phyloP scores from a whole-genome alignment of 176 grass and related monocot genomes.

The Aechmea fasciata region DNA sequence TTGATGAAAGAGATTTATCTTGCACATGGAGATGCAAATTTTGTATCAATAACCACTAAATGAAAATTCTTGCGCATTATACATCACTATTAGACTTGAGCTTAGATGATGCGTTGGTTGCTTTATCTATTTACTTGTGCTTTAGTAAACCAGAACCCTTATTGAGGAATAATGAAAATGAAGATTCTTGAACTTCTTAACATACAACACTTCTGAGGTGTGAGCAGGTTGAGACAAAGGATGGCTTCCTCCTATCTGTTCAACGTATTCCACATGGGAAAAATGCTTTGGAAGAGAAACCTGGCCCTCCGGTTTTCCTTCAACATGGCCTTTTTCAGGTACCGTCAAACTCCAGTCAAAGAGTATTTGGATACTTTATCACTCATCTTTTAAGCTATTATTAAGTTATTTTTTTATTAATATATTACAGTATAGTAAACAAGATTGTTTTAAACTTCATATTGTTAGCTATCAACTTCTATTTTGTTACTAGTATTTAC shows the following conservation, averaged over 20 bases:
- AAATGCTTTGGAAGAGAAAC: constrained; percentile 28
- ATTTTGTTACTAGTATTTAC: neutral
- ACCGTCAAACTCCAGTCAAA: constrained; percentile 7
- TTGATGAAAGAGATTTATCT: no score
- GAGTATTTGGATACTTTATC: neutral
- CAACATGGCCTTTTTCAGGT: constrained; percentile 98
- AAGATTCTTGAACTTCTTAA: neutral
- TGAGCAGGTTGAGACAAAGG: constrained; percentile 65
- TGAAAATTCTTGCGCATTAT: neutral
- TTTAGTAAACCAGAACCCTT: no score
- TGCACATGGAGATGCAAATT: neutral
- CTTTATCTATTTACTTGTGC: no score
- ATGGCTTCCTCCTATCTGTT: constrained; percentile 78
- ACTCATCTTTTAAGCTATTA: no score
- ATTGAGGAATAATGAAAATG: neutral
- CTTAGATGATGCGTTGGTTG: no score
- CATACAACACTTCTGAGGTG: neutral
- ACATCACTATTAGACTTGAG: neutral
- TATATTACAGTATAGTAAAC: no score
- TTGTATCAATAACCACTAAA: neutral
- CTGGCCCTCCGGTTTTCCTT: constrained; percentile 72
- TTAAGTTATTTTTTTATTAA: no score
- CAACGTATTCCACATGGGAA: constrained; percentile 64
- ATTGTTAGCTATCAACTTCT: neutral
- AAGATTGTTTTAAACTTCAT: neutral